Evolutionary conservation across 2,329 filamentous ascomycete species (phyloP).

Genomic region (Zymoseptoria pseudotritici): DNA sequence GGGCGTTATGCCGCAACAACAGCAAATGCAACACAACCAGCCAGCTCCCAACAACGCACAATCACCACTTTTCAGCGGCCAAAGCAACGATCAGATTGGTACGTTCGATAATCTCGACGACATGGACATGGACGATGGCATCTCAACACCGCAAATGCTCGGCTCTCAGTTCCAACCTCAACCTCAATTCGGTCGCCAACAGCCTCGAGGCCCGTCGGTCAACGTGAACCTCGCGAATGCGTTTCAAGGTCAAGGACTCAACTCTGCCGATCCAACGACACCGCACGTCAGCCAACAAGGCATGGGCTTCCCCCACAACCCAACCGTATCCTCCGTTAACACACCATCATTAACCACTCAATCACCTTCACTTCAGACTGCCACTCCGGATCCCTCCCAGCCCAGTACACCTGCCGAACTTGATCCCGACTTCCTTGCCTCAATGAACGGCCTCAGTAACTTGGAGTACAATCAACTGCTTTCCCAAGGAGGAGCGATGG

Average conservation of each 20-base stretch:
- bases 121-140: slow-evolving; percentile 94
- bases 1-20: slow-evolving; percentile 14
- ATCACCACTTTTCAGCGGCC: slow-evolving; percentile 28
- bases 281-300: slow-evolving; percentile 59
- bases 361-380: slow-evolving; percentile 53
- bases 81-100: slow-evolving; percentile 26
- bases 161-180: slow-evolving; percentile 38
- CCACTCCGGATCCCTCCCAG: slow-evolving; percentile 59
- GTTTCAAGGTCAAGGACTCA: slow-evolving; percentile 62
- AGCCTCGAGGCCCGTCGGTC: slow-evolving; percentile 58
- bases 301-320: slow-evolving; percentile 81
- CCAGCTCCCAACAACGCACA: slow-evolving; percentile 8
- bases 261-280: slow-evolving; percentile 78
- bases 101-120: slow-evolving; percentile 62
- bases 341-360: slow-evolving; percentile 83
- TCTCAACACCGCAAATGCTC: slow-evolving; percentile 48
- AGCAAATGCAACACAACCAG: slow-evolving; percentile 12
- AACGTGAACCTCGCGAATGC: slow-evolving; percentile 73
- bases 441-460: slow-evolving; percentile 32
- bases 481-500: slow-evolving; percentile 31
- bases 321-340: slow-evolving; percentile 93
- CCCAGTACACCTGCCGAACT: slow-evolving; percentile 66
- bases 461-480: slow-evolving; percentile 30
- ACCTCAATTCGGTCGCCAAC: slow-evolving; percentile 48
- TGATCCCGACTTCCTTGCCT: slow-evolving; percentile 43